Conservation (phyloP, 768 basidiomycete genomes). For the Boletellus sp. region DNA sequence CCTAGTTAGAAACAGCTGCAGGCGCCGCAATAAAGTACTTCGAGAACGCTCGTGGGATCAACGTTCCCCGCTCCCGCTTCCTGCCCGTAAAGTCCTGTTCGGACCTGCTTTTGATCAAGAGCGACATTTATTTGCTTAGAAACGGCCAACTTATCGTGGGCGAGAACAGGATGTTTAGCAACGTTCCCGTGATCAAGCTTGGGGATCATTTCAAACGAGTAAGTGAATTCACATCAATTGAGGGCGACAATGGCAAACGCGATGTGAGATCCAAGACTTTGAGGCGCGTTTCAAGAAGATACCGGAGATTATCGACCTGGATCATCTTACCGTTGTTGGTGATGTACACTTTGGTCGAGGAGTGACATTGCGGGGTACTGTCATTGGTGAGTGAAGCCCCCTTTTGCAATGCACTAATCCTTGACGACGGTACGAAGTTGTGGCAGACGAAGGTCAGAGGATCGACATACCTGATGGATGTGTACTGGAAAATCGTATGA, state of each 20-base stretch:
- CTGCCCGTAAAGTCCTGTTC: slow-evolving; percentile 89
- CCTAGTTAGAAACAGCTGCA: slow-evolving; percentile 81
- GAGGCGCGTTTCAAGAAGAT: slow-evolving; percentile 95
- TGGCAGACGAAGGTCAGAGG: slow-evolving; percentile 77
- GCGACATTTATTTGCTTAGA: slow-evolving; percentile 85
- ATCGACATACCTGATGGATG: slow-evolving; percentile 85
- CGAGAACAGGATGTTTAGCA: slow-evolving; percentile 75
- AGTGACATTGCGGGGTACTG: slow-evolving; percentile 83
- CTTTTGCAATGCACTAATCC: not conserved
- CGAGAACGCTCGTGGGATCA: slow-evolving; percentile 87
- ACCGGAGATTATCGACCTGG: slow-evolving; percentile 84
- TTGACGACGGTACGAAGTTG: slow-evolving; percentile 37
- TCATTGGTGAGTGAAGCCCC: slow-evolving; percentile 55
- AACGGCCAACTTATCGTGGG: slow-evolving; percentile 89
- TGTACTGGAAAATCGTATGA: slow-evolving; percentile 64
- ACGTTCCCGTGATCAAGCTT: slow-evolving; percentile 93
- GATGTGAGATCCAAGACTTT: slow-evolving; percentile 72
- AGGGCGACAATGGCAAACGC: not conserved
- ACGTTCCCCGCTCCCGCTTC: slow-evolving; percentile 93
- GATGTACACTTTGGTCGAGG: slow-evolving; percentile 89
- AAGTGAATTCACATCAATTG: not conserved
- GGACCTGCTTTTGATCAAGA: slow-evolving; percentile 85
- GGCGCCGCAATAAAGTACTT: slow-evolving; percentile 95
- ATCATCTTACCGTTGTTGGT: slow-evolving; percentile 91
- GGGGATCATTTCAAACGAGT: slow-evolving; percentile 98